Evolutionary conservation across 2,329 filamentous ascomycete species (phyloP).

Genomic region (Fusarium sp.): DNA sequence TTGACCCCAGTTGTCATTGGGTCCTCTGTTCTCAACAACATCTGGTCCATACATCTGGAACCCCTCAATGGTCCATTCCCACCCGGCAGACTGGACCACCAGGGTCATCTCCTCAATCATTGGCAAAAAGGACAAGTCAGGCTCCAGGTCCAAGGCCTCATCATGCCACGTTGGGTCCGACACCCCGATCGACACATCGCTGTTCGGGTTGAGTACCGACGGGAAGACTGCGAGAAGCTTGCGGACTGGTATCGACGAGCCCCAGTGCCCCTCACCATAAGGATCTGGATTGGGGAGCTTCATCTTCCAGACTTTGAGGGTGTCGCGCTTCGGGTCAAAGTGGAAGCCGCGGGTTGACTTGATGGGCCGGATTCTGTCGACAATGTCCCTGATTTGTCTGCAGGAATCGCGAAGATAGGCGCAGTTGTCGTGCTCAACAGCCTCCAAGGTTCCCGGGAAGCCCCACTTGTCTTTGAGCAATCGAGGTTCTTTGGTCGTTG

Average conservation of each 20-base stretch:
- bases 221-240: neutral
- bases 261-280: neutral
- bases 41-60: constrained; percentile 4
- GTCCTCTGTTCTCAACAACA: neutral
- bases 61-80: neutral
- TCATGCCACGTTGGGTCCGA: neutral
- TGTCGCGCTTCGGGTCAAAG: neutral
- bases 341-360: neutral
- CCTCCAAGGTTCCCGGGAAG: neutral
- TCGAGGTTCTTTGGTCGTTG: neutral
- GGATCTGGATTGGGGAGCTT: neutral
- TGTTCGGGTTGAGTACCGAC: neutral
- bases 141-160: neutral
- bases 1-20: neutral
- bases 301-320: neutral
- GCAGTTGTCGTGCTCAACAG: neutral
- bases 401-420: neutral
- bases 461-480: neutral
- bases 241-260: neutral
- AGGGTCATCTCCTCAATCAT: neutral
- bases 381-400: neutral
- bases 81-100: neutral
- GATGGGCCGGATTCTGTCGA: neutral
- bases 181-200: neutral
- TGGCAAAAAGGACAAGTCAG: neutral